Base-by-base conservation (phyloP, 805 yeast genomes). In the Maudiozyma serrabonitensis region DNA sequence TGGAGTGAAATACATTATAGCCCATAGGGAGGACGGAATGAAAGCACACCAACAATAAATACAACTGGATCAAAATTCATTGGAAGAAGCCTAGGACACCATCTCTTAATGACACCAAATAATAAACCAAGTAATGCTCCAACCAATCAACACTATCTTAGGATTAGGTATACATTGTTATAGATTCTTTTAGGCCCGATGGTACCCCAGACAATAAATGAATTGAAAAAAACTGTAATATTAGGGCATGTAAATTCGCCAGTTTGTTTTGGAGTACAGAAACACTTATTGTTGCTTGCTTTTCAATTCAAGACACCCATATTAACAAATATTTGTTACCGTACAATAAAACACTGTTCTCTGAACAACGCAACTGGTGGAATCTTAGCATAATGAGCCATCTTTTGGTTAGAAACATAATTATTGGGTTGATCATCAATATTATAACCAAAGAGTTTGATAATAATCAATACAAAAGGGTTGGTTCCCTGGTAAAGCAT, bases 351-450 rank as follows among this genome's bases (percentile, higher is more conserved):
- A 48, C 70, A 56, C 55, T 65, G 78, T 37, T 69, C 74, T 56
- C 79, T 69, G 68, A 80, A 80, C 32, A 79, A 63, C 0, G 84
- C 75, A 56, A 76, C 68, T 13, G 85, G 85, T 1, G 84, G 80
- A 23, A 80, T 66, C 52, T 78, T 79, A 23, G 76, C 64, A 58
- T 80, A 80, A 61, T 80, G 85, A 0, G 75, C 82, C 68, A 74
- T 63, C 58, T 78, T 79, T 56, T 71, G 73, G 56, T 78, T 79
- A 57, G 77, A 73, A 45, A 80, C 75, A 61, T 76, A 82, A 58
- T 70, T 75, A 52, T 80, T 79, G 12, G 87, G 84, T 63, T 81
- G 86, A 28, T 76, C 75, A 58, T 79, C 82, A 53, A 80, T 78
- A 57, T 79, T 81, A 46, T 79, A 76, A 41, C 81, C 81, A 46